Evolutionary conservation across 306 rosid species (phyloP).

Genomic region (Cucumis sativus): Cucumber_9930_V3 NC_026656.2:19646001-19646500

Average conservation of each 20-base stretch:
- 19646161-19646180: constrained; percentile 70
- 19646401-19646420: constrained; percentile 63
- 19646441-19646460: constrained; percentile 72
- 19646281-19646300: neutral
- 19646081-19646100: constrained; percentile 5
- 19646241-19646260: neutral
- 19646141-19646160: constrained; percentile 91
- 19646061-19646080: neutral
- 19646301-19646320: neutral
- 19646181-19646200: constrained; percentile 84
- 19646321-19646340: neutral
- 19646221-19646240: neutral
- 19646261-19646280: neutral
- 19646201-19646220: constrained; percentile 36
- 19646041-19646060: neutral
- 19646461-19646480: constrained; percentile 27
- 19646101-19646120: constrained; percentile 97
- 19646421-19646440: constrained; percentile 68
- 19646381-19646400: constrained; percentile 51
- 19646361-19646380: neutral
- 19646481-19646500: constrained; percentile 26
- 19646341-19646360: neutral
- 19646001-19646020: neutral
- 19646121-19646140: constrained; percentile 97
- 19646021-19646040: neutral